phyloP scores from a whole-genome alignment of 345 rosid species.

The Aurinia saxatilis region DNA sequence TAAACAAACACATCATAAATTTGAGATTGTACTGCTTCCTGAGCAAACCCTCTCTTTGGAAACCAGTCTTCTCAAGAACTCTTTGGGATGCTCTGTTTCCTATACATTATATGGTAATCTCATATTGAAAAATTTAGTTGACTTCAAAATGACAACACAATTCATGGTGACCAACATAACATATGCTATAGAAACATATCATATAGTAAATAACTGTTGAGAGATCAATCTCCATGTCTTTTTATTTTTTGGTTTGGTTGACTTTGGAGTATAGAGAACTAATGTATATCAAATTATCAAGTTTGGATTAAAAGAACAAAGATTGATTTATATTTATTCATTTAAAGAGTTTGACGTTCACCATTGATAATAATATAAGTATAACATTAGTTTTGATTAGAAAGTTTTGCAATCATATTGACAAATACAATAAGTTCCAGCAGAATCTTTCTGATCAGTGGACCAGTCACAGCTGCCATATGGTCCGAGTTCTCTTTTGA shows the following conservation, averaged over 20 bases:
- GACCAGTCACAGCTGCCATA: too few relatives aligned
- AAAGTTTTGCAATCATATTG: too few relatives aligned
- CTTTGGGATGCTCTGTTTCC: constrained; percentile 36
- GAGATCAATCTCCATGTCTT: constrained; percentile 16
- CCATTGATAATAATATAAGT: too few relatives aligned
- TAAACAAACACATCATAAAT: constrained; percentile 22
- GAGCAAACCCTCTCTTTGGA: constrained; percentile 35
- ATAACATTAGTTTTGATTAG: too few relatives aligned
- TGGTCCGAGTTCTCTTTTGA: too few relatives aligned
- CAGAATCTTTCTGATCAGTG: too few relatives aligned
- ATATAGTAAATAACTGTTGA: background rate
- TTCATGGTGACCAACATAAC: background rate
- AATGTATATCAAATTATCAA: too few relatives aligned
- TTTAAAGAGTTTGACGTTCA: too few relatives aligned
- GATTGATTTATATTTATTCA: too few relatives aligned
- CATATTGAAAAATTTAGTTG: background rate
- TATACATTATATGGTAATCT: too few relatives aligned
- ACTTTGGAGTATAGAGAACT: background rate
- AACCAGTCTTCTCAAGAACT: constrained; percentile 41
- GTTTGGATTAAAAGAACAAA: too few relatives aligned
- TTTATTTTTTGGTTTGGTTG: background rate
- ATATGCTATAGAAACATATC: background rate
- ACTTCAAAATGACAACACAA: background rate
- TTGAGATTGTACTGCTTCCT: constrained; percentile 36
- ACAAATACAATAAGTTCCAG: too few relatives aligned